Conservation (phyloP, 768 basidiomycete genomes). For the Fomitopsis pulvina region DNA sequence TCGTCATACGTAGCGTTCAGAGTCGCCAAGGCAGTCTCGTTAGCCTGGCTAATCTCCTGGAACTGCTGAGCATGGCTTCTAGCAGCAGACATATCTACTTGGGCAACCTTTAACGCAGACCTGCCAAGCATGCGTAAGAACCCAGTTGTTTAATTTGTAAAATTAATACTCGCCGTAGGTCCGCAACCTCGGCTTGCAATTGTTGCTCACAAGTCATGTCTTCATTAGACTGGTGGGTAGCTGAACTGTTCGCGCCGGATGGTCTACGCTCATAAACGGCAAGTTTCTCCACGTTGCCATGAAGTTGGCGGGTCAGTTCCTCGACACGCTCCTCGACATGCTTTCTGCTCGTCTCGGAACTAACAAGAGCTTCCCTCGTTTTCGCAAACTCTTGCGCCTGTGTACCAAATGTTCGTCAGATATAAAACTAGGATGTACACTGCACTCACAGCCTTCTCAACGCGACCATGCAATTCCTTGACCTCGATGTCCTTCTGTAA, state of each 20-base stretch:
- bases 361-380: slow-evolving; percentile 62
- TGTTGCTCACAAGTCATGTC: slow-evolving; percentile 67
- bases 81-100: slow-evolving; percentile 69
- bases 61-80: slow-evolving; percentile 75
- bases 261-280: slow-evolving; percentile 77
- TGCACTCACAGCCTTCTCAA: slow-evolving; percentile 62
- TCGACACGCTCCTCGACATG: slow-evolving; percentile 71
- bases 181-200: slow-evolving; percentile 78
- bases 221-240: slow-evolving; percentile 31
- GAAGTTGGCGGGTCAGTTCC: slow-evolving; percentile 54
- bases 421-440: background rate
- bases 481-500: slow-evolving; percentile 77
- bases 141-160: background rate
- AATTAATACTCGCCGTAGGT: slow-evolving; percentile 52
- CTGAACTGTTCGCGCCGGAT: slow-evolving; percentile 22
- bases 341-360: slow-evolving; percentile 71
- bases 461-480: slow-evolving; percentile 63
- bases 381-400: slow-evolving; percentile 61
- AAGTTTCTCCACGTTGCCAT: slow-evolving; percentile 79
- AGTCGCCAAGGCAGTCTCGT: slow-evolving; percentile 65
- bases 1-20: slow-evolving; percentile 73
- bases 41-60: slow-evolving; percentile 79
- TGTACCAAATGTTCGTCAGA: background rate
- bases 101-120: slow-evolving; percentile 66
- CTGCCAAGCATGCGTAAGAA: slow-evolving; percentile 28